A percentile compares a stretch with the other conserved stretches of the same genome.
Conservation (phyloP, 2,329 filamentous ascomycete genomes). For the Venturia effusa region DNA sequence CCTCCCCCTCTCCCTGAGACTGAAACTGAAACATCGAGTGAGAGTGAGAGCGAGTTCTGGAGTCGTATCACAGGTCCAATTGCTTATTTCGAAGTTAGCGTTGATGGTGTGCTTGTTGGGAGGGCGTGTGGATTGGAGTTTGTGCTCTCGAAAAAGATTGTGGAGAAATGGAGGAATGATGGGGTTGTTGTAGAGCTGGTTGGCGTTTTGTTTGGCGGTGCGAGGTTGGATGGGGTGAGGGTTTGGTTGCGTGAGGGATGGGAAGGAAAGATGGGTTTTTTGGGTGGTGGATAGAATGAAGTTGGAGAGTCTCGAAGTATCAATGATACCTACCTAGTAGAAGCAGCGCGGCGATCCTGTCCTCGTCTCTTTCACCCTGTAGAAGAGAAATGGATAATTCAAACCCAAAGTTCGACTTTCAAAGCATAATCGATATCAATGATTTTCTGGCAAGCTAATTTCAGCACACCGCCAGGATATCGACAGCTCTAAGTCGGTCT, state of each 20-base stretch:
- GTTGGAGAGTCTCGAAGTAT: too few relatives aligned
- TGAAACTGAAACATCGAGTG: too few relatives aligned
- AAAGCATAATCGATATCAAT: too few relatives aligned
- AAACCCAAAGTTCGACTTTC: too few relatives aligned
- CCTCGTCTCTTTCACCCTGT: too few relatives aligned
- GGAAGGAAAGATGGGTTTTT: background rate
- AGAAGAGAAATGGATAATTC: too few relatives aligned
- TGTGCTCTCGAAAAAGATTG: background rate
- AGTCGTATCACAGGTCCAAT: background rate
- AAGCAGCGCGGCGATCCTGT: too few relatives aligned
- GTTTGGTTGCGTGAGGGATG: background rate
- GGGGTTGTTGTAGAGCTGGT: background rate
- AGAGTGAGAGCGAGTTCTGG: background rate
- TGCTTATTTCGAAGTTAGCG: constrained; percentile 2
- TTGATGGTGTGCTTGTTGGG: background rate
- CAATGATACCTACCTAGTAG: too few relatives aligned
- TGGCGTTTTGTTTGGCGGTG: background rate
- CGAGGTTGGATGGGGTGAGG: background rate
- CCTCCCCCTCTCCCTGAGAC: background rate
- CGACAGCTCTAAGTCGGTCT: too few relatives aligned
- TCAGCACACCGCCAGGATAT: too few relatives aligned
- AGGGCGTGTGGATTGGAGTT: background rate
- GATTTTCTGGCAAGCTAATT: too few relatives aligned
- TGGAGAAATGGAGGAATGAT: background rate
- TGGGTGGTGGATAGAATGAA: too few relatives aligned